A percentile compares a stretch with the other conserved stretches of the same genome.
Conservation (phyloP, 2,329 filamentous ascomycete genomes). For the Cladophialophora chaetospira region DNA sequence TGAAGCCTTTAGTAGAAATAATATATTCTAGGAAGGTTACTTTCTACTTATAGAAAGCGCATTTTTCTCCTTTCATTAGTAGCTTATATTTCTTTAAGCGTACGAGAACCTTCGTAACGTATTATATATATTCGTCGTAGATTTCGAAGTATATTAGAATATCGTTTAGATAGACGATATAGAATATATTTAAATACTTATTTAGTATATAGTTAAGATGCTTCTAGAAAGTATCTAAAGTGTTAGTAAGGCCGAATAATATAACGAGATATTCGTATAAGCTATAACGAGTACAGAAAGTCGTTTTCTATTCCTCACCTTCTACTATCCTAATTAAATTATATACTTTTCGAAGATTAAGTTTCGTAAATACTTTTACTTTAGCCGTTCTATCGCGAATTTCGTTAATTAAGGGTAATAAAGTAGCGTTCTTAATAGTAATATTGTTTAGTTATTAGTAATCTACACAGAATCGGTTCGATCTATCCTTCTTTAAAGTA, state of each 20-base stretch:
- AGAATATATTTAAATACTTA: constrained; percentile 7
- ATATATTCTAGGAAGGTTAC: neutral
- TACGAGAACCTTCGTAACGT: neutral
- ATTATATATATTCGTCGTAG: neutral
- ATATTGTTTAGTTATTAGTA: constrained; percentile 37
- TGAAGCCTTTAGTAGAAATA: neutral
- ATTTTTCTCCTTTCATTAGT: neutral
- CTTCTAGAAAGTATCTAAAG: neutral
- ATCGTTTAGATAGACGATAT: constrained; percentile 1
- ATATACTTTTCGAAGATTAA: constrained; percentile 35
- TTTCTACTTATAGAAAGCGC: neutral
- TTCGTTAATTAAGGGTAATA: constrained; percentile 35
- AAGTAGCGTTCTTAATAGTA: constrained; percentile 38
- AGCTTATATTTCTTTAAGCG: neutral
- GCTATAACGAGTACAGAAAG: constrained; percentile 34
- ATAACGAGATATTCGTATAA: constrained; percentile 39
- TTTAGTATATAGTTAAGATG: neutral
- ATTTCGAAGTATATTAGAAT: neutral
- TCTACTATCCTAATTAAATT: constrained; percentile 34
- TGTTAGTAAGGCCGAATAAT: constrained; percentile 35
- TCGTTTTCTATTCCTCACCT: constrained; percentile 39
- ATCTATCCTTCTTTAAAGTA: constrained; percentile 6
- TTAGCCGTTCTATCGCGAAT: constrained; percentile 28
- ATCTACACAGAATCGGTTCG: constrained; percentile 35
- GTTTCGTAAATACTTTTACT: constrained; percentile 27